Percentiles rank a stretch among this genome's conserved stretches.
Conservation (phyloP, 306 rosid genomes). For the Quercus dentata region DNA sequence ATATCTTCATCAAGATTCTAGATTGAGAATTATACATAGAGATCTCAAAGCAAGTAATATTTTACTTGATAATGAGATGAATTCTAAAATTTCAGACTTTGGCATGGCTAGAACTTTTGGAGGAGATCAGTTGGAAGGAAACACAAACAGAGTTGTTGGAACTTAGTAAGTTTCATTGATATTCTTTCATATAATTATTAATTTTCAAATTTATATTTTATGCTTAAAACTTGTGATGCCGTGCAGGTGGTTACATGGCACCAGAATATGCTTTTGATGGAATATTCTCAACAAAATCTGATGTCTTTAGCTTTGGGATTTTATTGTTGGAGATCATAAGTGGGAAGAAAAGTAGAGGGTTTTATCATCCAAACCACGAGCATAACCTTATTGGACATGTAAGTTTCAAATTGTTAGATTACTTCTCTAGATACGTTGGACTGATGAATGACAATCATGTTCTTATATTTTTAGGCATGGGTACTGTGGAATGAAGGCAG, state of each 20-base stretch:
- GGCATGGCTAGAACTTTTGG: constrained; percentile 47
- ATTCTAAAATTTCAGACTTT: constrained; percentile 62
- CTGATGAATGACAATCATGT: background rate
- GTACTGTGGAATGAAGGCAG: constrained; percentile 20
- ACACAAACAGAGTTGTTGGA: constrained; percentile 45
- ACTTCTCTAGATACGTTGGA: too few species aligned
- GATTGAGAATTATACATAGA: constrained; percentile 49
- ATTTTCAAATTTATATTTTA: background rate
- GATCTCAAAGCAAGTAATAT: constrained; percentile 57
- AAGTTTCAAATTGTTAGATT: constrained; percentile 5
- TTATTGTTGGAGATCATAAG: constrained; percentile 41
- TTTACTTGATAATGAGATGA: constrained; percentile 42
- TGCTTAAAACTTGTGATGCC: background rate
- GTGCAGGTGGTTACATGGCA: constrained; percentile 60
- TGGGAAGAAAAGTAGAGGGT: constrained; percentile 44
- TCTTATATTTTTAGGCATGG: constrained; percentile 17
- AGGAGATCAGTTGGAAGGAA: constrained; percentile 38
- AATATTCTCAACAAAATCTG: constrained; percentile 45
- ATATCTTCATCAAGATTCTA: constrained; percentile 60
- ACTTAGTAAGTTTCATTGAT: constrained; percentile 44
- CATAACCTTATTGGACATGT: constrained; percentile 55
- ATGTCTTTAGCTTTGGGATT: constrained; percentile 59
- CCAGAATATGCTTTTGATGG: constrained; percentile 55
- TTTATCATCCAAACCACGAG: constrained; percentile 19
- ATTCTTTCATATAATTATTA: too few species aligned